phyloP scores from a whole-genome alignment of 768 basidiomycete species.

The Naganishia onofrii region DNA sequence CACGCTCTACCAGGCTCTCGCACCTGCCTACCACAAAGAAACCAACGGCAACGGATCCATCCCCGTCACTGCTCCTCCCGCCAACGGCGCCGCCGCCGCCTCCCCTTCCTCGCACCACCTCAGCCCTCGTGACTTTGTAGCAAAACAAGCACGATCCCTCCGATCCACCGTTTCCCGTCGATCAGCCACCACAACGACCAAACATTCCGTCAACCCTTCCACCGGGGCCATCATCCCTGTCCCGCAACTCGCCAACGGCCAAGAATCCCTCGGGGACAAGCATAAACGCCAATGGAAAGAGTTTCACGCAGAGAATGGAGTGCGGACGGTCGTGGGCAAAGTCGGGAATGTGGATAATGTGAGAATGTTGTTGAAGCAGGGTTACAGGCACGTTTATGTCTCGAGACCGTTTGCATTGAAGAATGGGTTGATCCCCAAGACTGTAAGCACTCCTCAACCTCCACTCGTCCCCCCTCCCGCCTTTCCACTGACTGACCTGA shows the following conservation, averaged over 20 bases:
- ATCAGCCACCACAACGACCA: constrained; percentile 11
- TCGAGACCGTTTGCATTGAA: constrained; percentile 86
- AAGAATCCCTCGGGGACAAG: constrained; percentile 43
- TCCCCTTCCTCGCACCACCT: background rate
- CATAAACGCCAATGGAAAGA: constrained; percentile 74
- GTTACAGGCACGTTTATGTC: constrained; percentile 91
- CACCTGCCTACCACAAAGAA: constrained; percentile 22
- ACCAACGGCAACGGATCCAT: background rate
- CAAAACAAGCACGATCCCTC: constrained; percentile 39
- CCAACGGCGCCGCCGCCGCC: background rate
- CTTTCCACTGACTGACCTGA: background rate
- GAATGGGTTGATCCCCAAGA: constrained; percentile 80
- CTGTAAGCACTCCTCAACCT: constrained; percentile 53
- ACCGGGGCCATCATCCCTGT: constrained; percentile 20
- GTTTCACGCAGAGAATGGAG: constrained; percentile 88
- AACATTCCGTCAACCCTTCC: constrained; percentile 20
- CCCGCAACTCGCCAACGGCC: constrained; percentile 38
- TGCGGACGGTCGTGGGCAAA: constrained; percentile 82
- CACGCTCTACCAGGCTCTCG: constrained; percentile 58
- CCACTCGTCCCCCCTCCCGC: background rate
- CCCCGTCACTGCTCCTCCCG: constrained; percentile 41
- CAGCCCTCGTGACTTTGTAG: constrained; percentile 15
- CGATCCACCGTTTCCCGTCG: constrained; percentile 28
- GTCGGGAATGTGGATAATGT: constrained; percentile 89
- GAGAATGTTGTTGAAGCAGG: constrained; percentile 87